A percentile compares a stretch with the other conserved stretches of the same genome.
Conservation (phyloP, 495 filamentous ascomycete genomes). For the Tuber brumale region DNA sequence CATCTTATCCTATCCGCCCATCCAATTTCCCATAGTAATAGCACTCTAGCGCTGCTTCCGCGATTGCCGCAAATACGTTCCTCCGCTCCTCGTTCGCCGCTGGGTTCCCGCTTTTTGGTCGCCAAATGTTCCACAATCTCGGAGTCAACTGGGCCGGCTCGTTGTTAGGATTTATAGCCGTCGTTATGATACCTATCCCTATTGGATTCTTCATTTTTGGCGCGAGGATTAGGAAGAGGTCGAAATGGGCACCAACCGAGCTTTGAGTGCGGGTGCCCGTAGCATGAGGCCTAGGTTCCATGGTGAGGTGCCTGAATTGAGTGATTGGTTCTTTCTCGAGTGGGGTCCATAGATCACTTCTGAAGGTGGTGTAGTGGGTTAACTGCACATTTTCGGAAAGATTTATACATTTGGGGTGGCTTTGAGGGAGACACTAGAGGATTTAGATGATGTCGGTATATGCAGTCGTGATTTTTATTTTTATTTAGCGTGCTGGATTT, state of each 20-base stretch:
- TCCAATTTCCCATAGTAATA: slow-evolving; percentile 9
- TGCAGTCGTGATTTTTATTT: background rate
- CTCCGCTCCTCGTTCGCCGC: slow-evolving; percentile 70
- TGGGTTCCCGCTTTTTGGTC: slow-evolving; percentile 74
- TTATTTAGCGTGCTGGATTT: background rate
- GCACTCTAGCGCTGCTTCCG: slow-evolving; percentile 60
- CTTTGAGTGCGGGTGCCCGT: background rate
- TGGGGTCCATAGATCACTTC: background rate
- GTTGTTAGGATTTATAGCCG: slow-evolving; percentile 66
- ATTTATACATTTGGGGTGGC: background rate
- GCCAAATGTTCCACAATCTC: slow-evolving; percentile 68
- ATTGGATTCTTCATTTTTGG: slow-evolving; percentile 61
- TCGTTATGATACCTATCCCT: slow-evolving; percentile 65
- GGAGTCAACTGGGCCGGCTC: slow-evolving; percentile 73
- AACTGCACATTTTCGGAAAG: background rate
- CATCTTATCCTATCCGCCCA: background rate
- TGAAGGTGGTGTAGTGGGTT: background rate
- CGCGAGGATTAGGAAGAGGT: slow-evolving; percentile 57
- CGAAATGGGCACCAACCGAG: slow-evolving; percentile 59
- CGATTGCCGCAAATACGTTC: slow-evolving; percentile 85
- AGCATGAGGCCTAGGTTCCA: background rate
- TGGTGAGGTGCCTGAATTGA: background rate
- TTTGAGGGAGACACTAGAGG: background rate
- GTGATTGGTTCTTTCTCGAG: background rate
- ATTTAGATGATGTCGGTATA: background rate